Percentiles rank a stretch among this genome's conserved stretches.
These are phyloP conservation scores for Trypanosoma grayi DNA, from an alignment of 208 protist species.

Conservation along the genomic window DNA sequence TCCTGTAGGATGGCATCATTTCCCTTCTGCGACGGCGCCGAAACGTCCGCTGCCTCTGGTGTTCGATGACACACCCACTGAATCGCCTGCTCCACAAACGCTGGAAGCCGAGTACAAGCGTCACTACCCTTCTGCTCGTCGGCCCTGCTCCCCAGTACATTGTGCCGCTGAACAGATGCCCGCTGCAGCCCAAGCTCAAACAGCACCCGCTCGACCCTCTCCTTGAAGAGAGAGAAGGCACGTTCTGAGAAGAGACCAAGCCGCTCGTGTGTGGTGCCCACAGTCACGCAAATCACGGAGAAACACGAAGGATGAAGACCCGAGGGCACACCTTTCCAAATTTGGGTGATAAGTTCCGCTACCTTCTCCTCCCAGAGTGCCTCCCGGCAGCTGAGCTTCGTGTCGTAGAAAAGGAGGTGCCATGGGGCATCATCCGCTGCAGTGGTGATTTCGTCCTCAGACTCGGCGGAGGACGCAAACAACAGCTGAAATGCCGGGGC, in stretches of 20 bases:
- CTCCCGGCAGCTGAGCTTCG: constrained; percentile 23
- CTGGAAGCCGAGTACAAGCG: background rate
- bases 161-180: constrained; percentile 11
- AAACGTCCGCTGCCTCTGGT: constrained; percentile 23
- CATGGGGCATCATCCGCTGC: constrained; percentile 3
- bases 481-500: constrained; percentile 47
- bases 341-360: constrained; percentile 25
- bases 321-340: constrained; percentile 18
- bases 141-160: background rate
- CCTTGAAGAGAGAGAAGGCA: constrained; percentile 31
- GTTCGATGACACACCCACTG: constrained; percentile 5
- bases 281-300: constrained; percentile 26
- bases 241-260: constrained; percentile 35
- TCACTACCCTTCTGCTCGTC: background rate
- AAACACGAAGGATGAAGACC: constrained; percentile 24
- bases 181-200: background rate
- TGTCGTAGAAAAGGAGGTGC: constrained; percentile 27
- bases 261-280: constrained; percentile 41
- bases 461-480: constrained; percentile 29
- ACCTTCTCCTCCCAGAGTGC: constrained; percentile 25
- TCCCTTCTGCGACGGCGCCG: constrained; percentile 28
- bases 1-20: constrained; percentile 23
- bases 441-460: constrained; percentile 1
- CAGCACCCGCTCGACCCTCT: constrained; percentile 4
- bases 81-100: constrained; percentile 12